A percentile compares a stretch with the other conserved stretches of the same genome.
Evolutionary conservation across 495 filamentous ascomycete species (phyloP).

Genomic region (Tuber umbilicatum): DNA sequence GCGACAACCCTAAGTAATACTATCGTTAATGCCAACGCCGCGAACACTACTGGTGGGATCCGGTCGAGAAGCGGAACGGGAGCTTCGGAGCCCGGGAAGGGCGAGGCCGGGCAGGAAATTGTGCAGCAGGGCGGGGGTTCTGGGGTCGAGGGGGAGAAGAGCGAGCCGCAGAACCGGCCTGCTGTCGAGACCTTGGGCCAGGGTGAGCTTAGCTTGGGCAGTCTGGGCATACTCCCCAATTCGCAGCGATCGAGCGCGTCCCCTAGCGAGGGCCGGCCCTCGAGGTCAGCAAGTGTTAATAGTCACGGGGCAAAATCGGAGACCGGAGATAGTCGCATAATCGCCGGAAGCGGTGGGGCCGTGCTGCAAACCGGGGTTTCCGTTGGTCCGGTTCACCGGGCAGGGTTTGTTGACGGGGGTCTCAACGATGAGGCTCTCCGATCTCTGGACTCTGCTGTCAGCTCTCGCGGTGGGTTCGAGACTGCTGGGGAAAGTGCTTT

Average conservation of each 20-base stretch:
- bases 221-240: constrained; percentile 38
- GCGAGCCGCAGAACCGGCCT: constrained; percentile 56
- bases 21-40: constrained; percentile 57
- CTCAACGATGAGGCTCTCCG: constrained; percentile 19
- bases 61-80: constrained; percentile 39
- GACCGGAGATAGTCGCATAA: not conserved
- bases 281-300: constrained; percentile 10
- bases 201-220: constrained; percentile 70
- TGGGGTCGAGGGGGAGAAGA: constrained; percentile 30
- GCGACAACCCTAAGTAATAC: constrained; percentile 77
- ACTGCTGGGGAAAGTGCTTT: constrained; percentile 29
- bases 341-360: not conserved
- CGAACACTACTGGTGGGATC: constrained; percentile 45
- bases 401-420: constrained; percentile 8
- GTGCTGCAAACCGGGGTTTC: not conserved
- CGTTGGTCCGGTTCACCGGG: not conserved
- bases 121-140: constrained; percentile 42
- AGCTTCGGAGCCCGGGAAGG: constrained; percentile 16
- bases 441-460: constrained; percentile 24
- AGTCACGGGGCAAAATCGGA: constrained; percentile 16
- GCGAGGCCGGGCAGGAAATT: constrained; percentile 43
- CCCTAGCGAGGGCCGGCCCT: constrained; percentile 16
- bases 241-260: constrained; percentile 19
- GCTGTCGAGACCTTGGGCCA: constrained; percentile 85
- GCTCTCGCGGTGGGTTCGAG: constrained; percentile 27